phyloP scores from a whole-genome alignment of 345 rosid species.

The Rhodomyrtus tomentosa region DNA sequence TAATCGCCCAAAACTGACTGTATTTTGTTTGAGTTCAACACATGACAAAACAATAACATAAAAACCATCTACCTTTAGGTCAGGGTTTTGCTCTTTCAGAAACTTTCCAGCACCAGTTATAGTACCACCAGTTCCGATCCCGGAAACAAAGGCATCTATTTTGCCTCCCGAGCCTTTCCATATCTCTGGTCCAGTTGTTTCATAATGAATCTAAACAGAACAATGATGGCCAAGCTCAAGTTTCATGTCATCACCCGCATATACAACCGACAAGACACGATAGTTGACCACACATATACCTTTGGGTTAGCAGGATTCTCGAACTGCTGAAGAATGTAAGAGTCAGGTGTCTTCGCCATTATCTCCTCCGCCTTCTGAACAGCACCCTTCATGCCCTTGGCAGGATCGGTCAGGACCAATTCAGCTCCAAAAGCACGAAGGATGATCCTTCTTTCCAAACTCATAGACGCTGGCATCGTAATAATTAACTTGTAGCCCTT shows the following conservation, averaged over 20 bases:
- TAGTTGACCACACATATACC: slow-evolving; percentile 17
- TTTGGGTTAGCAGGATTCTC: slow-evolving; percentile 90
- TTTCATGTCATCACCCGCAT: background rate
- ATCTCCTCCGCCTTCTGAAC: slow-evolving; percentile 89
- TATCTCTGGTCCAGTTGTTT: slow-evolving; percentile 92
- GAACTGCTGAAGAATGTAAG: slow-evolving; percentile 88
- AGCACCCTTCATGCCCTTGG: slow-evolving; percentile 92
- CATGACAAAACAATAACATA: background rate
- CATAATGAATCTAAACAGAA: slow-evolving; percentile 58
- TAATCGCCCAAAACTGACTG: background rate
- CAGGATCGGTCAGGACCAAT: slow-evolving; percentile 76
- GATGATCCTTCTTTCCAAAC: slow-evolving; percentile 82
- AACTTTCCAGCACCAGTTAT: slow-evolving; percentile 80
- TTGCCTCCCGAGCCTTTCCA: slow-evolving; percentile 82
- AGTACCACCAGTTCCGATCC: slow-evolving; percentile 96
- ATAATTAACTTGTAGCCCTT: slow-evolving; percentile 74
- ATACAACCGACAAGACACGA: background rate
- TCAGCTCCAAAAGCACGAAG: slow-evolving; percentile 92
- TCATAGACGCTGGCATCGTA: slow-evolving; percentile 94
- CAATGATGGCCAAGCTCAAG: background rate
- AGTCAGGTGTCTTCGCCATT: slow-evolving; percentile 53
- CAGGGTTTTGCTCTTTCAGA: slow-evolving; percentile 68
- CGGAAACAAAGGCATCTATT: slow-evolving; percentile 78
- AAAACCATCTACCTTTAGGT: slow-evolving; percentile 44
- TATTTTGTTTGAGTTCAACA: background rate